A percentile compares a stretch with the other conserved stretches of the same genome.
phyloP scores from a whole-genome alignment of 2,329 filamentous ascomycete genomes.

The Phialophora verrucosa region DNA sequence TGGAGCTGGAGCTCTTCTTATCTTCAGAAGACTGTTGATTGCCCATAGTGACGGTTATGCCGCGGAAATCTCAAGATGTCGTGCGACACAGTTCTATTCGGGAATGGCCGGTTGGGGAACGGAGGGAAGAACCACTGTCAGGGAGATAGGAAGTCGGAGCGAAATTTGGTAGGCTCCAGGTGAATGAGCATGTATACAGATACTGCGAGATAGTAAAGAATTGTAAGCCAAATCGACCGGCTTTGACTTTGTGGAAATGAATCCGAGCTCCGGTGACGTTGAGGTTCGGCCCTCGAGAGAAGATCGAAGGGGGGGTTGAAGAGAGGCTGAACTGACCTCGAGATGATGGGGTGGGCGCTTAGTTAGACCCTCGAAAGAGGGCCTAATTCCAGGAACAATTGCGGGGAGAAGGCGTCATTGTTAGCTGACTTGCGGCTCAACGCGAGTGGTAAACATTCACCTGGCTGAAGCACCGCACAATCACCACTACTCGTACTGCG shows the following conservation, averaged over 20 bases:
- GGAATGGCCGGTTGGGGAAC: slow-evolving; percentile 6
- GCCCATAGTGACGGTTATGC: slow-evolving; percentile 35
- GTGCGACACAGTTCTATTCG: slow-evolving; percentile 27
- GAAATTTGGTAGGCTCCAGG: slow-evolving; percentile 35
- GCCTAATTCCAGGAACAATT: slow-evolving; percentile 17
- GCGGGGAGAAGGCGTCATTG: slow-evolving; percentile 18
- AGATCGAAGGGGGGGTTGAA: background rate
- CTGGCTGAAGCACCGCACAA: background rate
- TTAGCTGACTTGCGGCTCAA: slow-evolving; percentile 18
- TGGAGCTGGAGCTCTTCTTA: slow-evolving; percentile 31
- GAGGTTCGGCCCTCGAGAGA: slow-evolving; percentile 9
- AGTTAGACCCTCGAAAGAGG: background rate
- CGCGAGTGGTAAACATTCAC: slow-evolving; percentile 7
- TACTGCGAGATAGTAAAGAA: slow-evolving; percentile 1
- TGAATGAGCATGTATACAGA: slow-evolving; percentile 30
- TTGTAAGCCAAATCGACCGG: slow-evolving; percentile 5
- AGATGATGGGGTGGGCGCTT: slow-evolving; percentile 1
- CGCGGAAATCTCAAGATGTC: slow-evolving; percentile 18
- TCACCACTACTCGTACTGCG: background rate
- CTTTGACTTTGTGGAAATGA: slow-evolving; percentile 5
- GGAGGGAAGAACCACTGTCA: slow-evolving; percentile 19
- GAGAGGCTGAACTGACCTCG: background rate
- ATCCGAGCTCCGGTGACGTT: slow-evolving; percentile 20
- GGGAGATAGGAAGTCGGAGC: slow-evolving; percentile 36
- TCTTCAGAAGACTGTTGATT: slow-evolving; percentile 39